phyloP scores from a whole-genome alignment of 129 eudicot species.

The Ambrosia trifida region DNA sequence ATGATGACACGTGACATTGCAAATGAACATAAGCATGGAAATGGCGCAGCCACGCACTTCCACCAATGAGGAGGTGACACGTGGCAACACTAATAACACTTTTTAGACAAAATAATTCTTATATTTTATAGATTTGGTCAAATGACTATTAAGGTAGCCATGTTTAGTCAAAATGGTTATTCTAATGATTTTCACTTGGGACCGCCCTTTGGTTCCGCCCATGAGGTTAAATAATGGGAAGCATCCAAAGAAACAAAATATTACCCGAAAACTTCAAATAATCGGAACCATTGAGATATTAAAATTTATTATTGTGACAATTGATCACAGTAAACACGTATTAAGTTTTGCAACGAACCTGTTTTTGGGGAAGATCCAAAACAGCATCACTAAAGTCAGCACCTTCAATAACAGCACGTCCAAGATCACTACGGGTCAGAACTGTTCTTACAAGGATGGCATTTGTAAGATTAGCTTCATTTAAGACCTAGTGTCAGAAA shows the following conservation, averaged over 20 bases:
- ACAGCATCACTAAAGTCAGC: conserved; percentile 99
- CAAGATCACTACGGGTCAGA: conserved; percentile 95
- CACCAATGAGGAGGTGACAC: too few species aligned
- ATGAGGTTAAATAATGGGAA: neutral
- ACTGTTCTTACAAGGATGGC: conserved; percentile 90
- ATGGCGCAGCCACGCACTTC: too few species aligned
- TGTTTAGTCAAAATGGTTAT: too few species aligned
- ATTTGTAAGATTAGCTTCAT: conserved; percentile 92
- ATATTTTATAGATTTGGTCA: too few species aligned
- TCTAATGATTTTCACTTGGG: too few species aligned
- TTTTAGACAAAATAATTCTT: too few species aligned
- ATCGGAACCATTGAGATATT: neutral
- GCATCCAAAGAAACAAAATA: neutral
- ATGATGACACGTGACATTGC: too few species aligned
- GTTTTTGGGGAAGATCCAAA: conserved; percentile 87
- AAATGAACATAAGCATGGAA: too few species aligned
- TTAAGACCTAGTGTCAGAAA: conserved; percentile 55
- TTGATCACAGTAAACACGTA: neutral
- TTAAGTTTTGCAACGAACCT: conserved; percentile 36
- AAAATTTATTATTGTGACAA: neutral
- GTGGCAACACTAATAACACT: too few species aligned
- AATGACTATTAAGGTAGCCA: too few species aligned
- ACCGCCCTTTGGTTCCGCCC: neutral
- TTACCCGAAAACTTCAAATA: neutral
- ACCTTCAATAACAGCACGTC: conserved; percentile 90